Percentiles rank a stretch among this genome's conserved stretches.
These are phyloP conservation scores for Coniophora puteana DNA, from an alignment of 1,284 basidiomycete genomes.

Conservation along the genomic window DNA sequence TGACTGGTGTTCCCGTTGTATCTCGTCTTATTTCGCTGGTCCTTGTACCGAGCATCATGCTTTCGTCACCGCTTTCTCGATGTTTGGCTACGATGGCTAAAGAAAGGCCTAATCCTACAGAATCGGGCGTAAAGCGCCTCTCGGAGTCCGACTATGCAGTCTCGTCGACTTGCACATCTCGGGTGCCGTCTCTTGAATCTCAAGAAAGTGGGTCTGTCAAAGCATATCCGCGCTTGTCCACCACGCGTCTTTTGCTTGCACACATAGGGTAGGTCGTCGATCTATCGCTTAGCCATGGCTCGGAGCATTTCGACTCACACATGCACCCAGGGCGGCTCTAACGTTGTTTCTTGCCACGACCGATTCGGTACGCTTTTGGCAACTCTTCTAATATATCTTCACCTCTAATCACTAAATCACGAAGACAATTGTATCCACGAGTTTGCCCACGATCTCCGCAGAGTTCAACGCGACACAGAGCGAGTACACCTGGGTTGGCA, in stretches of 20 bases:
- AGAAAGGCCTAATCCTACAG: no score
- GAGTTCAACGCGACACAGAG: slow-evolving; percentile 60
- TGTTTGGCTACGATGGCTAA: no score
- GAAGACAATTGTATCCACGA: slow-evolving; percentile 79
- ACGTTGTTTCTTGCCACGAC: slow-evolving; percentile 79
- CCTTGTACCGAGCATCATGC: no score
- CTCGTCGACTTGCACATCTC: no score
- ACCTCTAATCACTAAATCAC: slow-evolving; percentile 14
- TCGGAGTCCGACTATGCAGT: no score
- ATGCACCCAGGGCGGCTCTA: slow-evolving; percentile 55
- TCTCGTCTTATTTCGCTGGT: no score
- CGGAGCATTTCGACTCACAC: slow-evolving; percentile 9
- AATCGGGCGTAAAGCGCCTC: no score
- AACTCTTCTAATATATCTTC: slow-evolving; percentile 9
- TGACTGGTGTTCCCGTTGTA: no score
- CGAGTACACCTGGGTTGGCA: slow-evolving; percentile 82
- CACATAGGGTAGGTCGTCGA: slow-evolving; percentile 49
- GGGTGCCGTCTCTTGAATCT: slow-evolving; percentile 21
- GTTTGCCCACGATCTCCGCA: slow-evolving; percentile 69
- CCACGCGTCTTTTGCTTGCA: slow-evolving; percentile 43
- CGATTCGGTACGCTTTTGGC: slow-evolving; percentile 64
- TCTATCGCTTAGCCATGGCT: no score
- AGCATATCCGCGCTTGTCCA: slow-evolving; percentile 33
- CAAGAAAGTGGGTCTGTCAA: no score
- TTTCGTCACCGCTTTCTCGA: no score